Conservation (phyloP, 1,284 basidiomycete genomes). For the Trametes pubescens region DNA sequence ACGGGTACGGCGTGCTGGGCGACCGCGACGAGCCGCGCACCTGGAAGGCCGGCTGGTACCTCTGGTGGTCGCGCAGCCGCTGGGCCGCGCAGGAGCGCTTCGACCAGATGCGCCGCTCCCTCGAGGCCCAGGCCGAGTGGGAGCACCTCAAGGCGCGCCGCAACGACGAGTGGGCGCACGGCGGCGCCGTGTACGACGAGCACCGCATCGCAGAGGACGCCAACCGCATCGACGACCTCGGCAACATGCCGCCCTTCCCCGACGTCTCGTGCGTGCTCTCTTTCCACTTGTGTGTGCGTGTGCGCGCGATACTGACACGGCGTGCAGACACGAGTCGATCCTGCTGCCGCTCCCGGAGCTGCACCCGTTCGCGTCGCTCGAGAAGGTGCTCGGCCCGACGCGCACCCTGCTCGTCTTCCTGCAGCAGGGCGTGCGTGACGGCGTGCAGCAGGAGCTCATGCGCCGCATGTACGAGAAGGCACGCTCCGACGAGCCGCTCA, state of each 20-base stretch:
- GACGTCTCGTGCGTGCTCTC: conserved; percentile 37
- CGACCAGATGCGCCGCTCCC: conserved; percentile 62
- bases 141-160: conserved; percentile 50
- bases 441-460: conserved; percentile 40
- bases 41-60: conserved; percentile 80
- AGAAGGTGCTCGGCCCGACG: conserved; percentile 42
- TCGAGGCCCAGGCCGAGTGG: conserved; percentile 58
- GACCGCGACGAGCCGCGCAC: conserved; percentile 28
- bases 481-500: conserved; percentile 40
- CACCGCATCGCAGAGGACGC: conserved; percentile 17
- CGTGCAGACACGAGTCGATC: conserved; percentile 15
- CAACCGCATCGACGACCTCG: conserved; percentile 27
- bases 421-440: conserved; percentile 38
- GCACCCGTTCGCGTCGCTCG: conserved; percentile 34
- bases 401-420: conserved; percentile 38
- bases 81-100: conserved; percentile 64
- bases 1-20: background rate
- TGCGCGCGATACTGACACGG: background rate
- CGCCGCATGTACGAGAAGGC: conserved; percentile 43
- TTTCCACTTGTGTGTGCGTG: background rate
- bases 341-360: conserved; percentile 34
- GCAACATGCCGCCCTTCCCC: conserved; percentile 36
- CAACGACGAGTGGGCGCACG: conserved; percentile 51
- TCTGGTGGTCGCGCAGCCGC: conserved; percentile 68
- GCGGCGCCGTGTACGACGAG: conserved; percentile 11